A percentile compares a stretch with the other conserved stretches of the same genome.
Evolutionary conservation across 106 monocot species (phyloP).

Genomic region (Phalaenopsis aphrodite): DNA sequence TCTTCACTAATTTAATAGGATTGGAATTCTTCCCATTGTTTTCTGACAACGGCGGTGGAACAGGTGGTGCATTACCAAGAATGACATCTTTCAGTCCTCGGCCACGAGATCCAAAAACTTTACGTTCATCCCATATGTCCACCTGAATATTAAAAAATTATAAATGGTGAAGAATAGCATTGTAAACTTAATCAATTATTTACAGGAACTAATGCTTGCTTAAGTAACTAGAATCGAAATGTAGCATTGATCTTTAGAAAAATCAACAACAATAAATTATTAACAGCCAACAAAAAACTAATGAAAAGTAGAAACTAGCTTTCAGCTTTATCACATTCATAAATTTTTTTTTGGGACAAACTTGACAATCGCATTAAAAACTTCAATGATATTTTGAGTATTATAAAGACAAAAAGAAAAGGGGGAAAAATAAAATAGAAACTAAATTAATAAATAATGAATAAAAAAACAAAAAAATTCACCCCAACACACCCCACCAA

Average conservation of each 20-base stretch:
- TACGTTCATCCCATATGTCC: conserved; percentile 94
- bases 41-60: conserved; percentile 31
- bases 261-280: neutral
- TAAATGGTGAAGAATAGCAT: neutral
- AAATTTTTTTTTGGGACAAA: neutral
- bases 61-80: conserved; percentile 48
- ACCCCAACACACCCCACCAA: no score
- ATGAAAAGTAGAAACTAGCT: neutral
- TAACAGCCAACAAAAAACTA: neutral
- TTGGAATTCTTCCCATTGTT: conserved; percentile 53
- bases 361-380: neutral
- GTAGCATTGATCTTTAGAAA: neutral
- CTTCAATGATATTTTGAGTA: neutral
- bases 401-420: neutral
- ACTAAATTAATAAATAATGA: no score
- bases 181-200: neutral
- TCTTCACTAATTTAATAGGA: conserved; percentile 64
- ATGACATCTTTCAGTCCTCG: conserved; percentile 78
- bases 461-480: no score
- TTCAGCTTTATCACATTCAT: neutral
- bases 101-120: conserved; percentile 95
- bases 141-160: conserved; percentile 38
- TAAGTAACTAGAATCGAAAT: neutral
- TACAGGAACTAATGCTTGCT: neutral
- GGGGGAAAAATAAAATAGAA: neutral